A percentile compares a stretch with the other conserved stretches of the same genome.
These are phyloP conservation scores for Ogataea philodendri DNA, from an alignment of 805 yeast species.

Conservation along the genomic window DNA sequence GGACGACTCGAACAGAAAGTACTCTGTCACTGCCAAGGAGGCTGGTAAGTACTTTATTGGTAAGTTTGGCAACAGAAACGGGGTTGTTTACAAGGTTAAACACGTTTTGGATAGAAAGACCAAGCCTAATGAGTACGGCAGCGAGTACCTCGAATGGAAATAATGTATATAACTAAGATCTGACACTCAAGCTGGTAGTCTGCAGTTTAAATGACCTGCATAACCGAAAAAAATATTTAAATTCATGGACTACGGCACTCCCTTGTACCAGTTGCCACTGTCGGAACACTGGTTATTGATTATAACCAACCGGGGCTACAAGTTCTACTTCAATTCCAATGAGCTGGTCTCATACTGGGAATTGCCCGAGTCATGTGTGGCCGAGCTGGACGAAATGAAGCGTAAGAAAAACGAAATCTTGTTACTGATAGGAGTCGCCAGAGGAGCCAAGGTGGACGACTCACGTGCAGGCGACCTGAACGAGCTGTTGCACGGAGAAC, in stretches of 20 bases:
- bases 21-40: slow-evolving; percentile 66
- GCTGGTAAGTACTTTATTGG: slow-evolving; percentile 60
- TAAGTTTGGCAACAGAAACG: slow-evolving; percentile 52
- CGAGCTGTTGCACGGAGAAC: slow-evolving; percentile 11
- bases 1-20: slow-evolving; percentile 61
- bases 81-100: slow-evolving; percentile 59
- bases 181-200: too few relatives aligned
- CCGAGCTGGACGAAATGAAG: slow-evolving; percentile 9
- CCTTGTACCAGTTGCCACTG: slow-evolving; percentile 9
- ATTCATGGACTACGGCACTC: slow-evolving; percentile 9
- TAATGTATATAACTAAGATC: slow-evolving; percentile 15
- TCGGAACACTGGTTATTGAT: slow-evolving; percentile 24
- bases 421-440: slow-evolving; percentile 16
- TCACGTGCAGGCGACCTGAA: slow-evolving; percentile 6
- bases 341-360: slow-evolving; percentile 26
- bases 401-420: slow-evolving; percentile 13
- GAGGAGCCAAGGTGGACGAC: slow-evolving; percentile 16
- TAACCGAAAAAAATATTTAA: slow-evolving; percentile 5
- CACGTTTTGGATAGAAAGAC: slow-evolving; percentile 60
- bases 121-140: slow-evolving; percentile 40
- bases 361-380: slow-evolving; percentile 15
- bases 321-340: slow-evolving; percentile 23
- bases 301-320: slow-evolving; percentile 24
- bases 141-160: slow-evolving; percentile 46
- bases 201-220: too few relatives aligned